Percentiles rank a stretch among this genome's conserved stretches.
These are phyloP conservation scores for Trametes sanguinea DNA, from an alignment of 768 basidiomycete species.

Conservation along the genomic window DNA sequence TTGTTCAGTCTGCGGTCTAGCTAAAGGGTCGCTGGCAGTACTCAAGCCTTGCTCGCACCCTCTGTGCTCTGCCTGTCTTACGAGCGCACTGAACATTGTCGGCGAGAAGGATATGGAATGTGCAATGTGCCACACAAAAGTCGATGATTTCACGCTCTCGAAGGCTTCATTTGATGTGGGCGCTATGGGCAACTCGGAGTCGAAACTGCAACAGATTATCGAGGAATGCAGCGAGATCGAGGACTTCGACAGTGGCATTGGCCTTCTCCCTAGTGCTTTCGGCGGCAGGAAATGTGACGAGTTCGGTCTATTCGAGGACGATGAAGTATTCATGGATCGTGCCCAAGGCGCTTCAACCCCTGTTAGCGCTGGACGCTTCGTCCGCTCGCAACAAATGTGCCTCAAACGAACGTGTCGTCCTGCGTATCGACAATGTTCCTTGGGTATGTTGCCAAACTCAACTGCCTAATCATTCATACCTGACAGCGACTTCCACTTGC, in stretches of 20 bases:
- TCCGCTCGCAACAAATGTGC: neutral
- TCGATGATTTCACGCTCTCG: constrained; percentile 66
- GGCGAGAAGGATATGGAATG: constrained; percentile 89
- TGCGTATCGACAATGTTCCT: constrained; percentile 86
- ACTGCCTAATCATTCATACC: neutral
- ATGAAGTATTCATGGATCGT: constrained; percentile 33
- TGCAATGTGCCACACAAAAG: constrained; percentile 71
- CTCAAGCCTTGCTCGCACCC: constrained; percentile 76
- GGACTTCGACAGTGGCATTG: constrained; percentile 21
- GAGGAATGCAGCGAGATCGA: constrained; percentile 35
- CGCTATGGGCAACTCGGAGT: constrained; percentile 1
- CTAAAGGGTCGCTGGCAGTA: constrained; percentile 54
- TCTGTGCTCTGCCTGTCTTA: constrained; percentile 79
- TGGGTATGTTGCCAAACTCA: constrained; percentile 52
- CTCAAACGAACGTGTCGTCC: constrained; percentile 45
- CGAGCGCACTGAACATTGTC: constrained; percentile 85
- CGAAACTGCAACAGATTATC: constrained; percentile 24
- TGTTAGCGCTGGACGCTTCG: constrained; percentile 28
- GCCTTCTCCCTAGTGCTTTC: constrained; percentile 34
- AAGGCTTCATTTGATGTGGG: constrained; percentile 13
- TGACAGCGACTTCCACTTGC: too few relatives aligned
- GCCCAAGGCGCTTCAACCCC: constrained; percentile 36
- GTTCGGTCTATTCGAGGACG: constrained; percentile 23
- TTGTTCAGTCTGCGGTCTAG: constrained; percentile 67
- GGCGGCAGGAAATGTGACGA: constrained; percentile 19